Evolutionary conservation across 139 green algal species (phyloP).

Genomic region (Chlamydomonas sphaeroides): DNA sequence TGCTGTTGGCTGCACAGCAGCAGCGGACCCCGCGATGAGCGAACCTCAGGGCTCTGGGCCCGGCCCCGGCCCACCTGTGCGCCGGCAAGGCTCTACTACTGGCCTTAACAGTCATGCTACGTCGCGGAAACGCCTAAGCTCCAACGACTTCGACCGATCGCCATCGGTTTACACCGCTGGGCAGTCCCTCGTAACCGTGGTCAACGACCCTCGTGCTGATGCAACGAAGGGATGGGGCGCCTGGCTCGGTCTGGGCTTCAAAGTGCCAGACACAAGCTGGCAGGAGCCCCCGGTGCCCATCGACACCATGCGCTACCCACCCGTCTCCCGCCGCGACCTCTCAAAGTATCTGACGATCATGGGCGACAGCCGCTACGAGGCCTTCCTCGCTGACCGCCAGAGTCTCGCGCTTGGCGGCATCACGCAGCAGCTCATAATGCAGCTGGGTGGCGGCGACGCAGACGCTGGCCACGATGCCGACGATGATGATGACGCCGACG

Average conservation of each 20-base stretch:
- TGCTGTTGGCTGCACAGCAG: too few species aligned
- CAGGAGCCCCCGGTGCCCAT: constrained; percentile 47
- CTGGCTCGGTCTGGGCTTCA: constrained; percentile 50
- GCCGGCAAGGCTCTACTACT: neutral
- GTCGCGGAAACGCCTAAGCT: neutral
- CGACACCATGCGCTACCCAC: constrained; percentile 59
- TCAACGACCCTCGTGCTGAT: constrained; percentile 64
- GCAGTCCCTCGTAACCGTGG: constrained; percentile 57
- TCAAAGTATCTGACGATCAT: constrained; percentile 53
- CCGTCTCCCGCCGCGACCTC: constrained; percentile 51
- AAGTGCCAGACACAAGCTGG: constrained; percentile 34
- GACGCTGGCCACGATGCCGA: constrained; percentile 15
- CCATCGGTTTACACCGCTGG: constrained; percentile 27
- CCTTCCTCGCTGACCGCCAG: constrained; percentile 51
- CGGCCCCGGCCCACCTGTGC: neutral
- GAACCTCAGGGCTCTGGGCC: too few species aligned
- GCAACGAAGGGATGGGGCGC: constrained; percentile 16
- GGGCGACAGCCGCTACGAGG: constrained; percentile 37
- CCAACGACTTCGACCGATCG: constrained; percentile 1
- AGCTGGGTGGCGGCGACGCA: constrained; percentile 3
- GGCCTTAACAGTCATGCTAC: constrained; percentile 25
- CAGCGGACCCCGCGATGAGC: too few species aligned
- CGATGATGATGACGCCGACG: too few species aligned
- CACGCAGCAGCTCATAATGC: constrained; percentile 23
- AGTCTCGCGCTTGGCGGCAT: constrained; percentile 45